Percentiles rank a stretch among this genome's conserved stretches.
These are phyloP conservation scores for Heterobasidion parviporum DNA, from an alignment of 1,284 basidiomycete species.

Conservation along the genomic window DNA sequence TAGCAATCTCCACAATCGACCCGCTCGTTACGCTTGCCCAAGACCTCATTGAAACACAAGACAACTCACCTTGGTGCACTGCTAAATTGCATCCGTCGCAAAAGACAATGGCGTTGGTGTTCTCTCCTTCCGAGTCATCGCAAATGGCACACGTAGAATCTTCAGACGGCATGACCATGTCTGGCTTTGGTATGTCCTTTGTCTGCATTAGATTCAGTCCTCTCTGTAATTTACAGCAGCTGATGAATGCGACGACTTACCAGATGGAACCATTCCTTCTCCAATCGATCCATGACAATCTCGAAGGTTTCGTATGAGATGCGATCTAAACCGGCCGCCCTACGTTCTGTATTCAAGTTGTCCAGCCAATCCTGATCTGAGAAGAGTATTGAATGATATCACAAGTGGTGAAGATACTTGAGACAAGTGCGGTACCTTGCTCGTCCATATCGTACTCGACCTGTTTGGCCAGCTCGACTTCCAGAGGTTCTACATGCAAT, in stretches of 20 bases:
- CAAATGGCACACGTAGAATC: constrained; percentile 96
- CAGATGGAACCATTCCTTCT: constrained; percentile 99
- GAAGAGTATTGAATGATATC: not conserved
- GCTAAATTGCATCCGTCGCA: constrained; percentile 99
- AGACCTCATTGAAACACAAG: not conserved
- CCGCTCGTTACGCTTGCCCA: not conserved
- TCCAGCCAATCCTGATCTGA: constrained; percentile 95
- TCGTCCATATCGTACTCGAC: constrained; percentile 99
- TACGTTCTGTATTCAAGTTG: constrained; percentile 75
- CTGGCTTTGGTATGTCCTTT: constrained; percentile 83
- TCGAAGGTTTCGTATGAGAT: constrained; percentile 89
- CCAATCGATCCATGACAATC: constrained; percentile 93
- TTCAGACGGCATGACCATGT: constrained; percentile 78
- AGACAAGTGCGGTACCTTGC: constrained; percentile 55
- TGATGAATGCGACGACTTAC: constrained; percentile 34
- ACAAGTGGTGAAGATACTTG: not conserved
- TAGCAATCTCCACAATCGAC: constrained; percentile 78
- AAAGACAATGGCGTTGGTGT: constrained; percentile 98
- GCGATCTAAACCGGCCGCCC: constrained; percentile 66
- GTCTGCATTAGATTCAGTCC: constrained; percentile 41
- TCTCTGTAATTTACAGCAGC: not conserved
- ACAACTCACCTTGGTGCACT: constrained; percentile 82
- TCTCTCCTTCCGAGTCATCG: constrained; percentile 97
- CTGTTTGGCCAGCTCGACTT: constrained; percentile 85
- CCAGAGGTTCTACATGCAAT: constrained; percentile 69